A percentile compares a stretch with the other conserved stretches of the same genome.
These are phyloP conservation scores for Persicaria maculosa DNA, from an alignment of 148 eudicot genomes.

Conservation along the genomic window DNA sequence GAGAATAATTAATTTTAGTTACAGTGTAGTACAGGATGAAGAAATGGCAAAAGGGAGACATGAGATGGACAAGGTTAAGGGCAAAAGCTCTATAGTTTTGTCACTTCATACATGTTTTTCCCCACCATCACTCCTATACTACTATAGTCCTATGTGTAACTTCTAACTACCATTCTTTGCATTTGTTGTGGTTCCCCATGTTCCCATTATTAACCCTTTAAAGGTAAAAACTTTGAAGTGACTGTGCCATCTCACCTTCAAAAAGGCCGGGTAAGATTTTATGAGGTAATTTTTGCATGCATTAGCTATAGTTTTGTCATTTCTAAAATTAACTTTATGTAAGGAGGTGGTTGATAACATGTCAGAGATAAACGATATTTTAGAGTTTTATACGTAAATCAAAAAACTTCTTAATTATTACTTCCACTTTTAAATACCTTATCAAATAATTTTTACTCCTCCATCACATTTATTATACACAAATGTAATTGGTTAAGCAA, in stretches of 20 bases:
- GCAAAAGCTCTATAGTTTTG: conserved; percentile 2
- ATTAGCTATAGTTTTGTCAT: too few species aligned
- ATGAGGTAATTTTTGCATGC: background rate
- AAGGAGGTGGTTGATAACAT: too few species aligned
- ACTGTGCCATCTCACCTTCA: background rate
- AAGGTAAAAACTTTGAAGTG: background rate
- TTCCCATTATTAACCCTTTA: background rate
- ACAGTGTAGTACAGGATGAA: background rate
- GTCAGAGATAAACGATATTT: too few species aligned
- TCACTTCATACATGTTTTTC: background rate
- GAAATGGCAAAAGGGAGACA: background rate
- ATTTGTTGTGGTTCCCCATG: background rate
- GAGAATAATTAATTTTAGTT: too few species aligned
- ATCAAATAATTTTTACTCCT: too few species aligned
- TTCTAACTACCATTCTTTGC: conserved; percentile 8
- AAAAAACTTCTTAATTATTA: too few species aligned
- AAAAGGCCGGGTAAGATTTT: background rate
- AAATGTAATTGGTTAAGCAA: too few species aligned
- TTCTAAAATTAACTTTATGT: too few species aligned
- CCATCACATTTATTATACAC: too few species aligned
- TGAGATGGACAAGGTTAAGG: background rate
- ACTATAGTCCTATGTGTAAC: background rate
- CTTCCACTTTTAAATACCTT: too few species aligned
- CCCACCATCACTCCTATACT: background rate
- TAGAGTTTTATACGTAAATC: too few species aligned